Evolutionary conservation across 345 rosid genomes (phyloP), one percentile per base, ranked within the genome.

Genomic region (Murraya paniculata): DNA sequence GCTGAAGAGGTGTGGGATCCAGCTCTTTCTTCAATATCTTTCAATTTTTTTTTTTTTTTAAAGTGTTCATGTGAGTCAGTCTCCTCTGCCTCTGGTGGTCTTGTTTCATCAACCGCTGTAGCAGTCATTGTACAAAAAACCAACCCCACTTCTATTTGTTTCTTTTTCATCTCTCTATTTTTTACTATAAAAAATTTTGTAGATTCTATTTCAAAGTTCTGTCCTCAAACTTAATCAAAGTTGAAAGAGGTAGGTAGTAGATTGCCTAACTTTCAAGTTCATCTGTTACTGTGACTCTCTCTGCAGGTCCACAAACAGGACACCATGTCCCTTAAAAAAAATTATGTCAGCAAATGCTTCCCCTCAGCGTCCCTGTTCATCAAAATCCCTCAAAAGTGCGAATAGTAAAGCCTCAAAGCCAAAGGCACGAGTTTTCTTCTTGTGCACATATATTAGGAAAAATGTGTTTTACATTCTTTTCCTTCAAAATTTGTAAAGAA

Each of bases 51-150:
- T 5, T 6, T 33, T 2, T 14, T 31, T 33, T 72, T 69, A 57
- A 39, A 25, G 33, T 80, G 61, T 69, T 53, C 56, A 48, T 48
- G 30, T 25, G 53, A 33, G 57, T 61, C 61, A 60, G 78, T 67
- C 27, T 24, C 14, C 70, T 75, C 45, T 31, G 27, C 9, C 30
- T 14, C 61, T 72, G 45, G 35, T 71, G 64, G 36, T 76, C 74
- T 82, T 82, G 76, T 73, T 80, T 77, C 79, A 77, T 83, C 83
- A 64, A 70, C 14, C 22, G 56, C 81, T 76, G 68, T 35, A 31
- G 39, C 19, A 10, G 68, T 68, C 78, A 13, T 67, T 71, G 74
- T 71, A 64, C 68, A 24, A 24, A 13, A 65, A 65, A 41, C 64
- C 38, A 56, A 27, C 71, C 73, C 69, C 77, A 70, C 60, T 57